Base-by-base conservation (phyloP, 225 moss, liverwort and hornwort genomes). In the Asterella californica region DNA sequence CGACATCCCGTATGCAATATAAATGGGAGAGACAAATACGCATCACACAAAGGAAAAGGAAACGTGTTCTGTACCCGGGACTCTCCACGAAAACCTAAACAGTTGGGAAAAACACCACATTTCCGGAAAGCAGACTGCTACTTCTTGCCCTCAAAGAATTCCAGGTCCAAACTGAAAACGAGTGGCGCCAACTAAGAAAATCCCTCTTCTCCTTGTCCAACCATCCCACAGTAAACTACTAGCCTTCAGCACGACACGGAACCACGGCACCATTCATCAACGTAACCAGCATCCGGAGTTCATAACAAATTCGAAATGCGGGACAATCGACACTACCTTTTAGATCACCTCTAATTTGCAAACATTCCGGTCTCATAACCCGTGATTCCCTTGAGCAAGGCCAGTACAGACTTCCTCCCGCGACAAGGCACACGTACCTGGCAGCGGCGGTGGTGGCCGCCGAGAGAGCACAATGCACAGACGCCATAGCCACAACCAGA, bases 401-500 rank as follows among this genome's bases (percentile, higher is more conserved):
- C 33, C 67, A 4, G 33, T 36, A 0, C 29, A 34, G 12, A n/a
- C 64, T 19, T 52, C 37, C 49, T 29, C 27, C 2, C 17, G 9
- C 15, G 9, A 14, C 32, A 21, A 57, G 59, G 0, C 7, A 7
- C 19, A 45, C 70, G 66, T 78, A 78, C 78, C 78, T 66, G 64
- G 65, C 46, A 47, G 49, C 15, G 49, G 78, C 66, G 15, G 77
- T 47, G 18, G 77, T 17, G 48, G 64, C 30, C 30, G 29, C 29
- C 64, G 64, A 47, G 47, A 78, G 78, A 32, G 46, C 47, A 25
- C 78, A 78, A 29, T 47, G 65, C 60, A 78, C n/a, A 61, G 78
- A 78, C 62, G 78, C 78, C 78, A 78, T 78, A 65, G 78, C 78
- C 66, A 78, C 45, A 32, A 66, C 18, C 34, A 61, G 77, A 50